phyloP scores from a whole-genome alignment of 257 asterid genomes.

The Solanum gracilifrons region DNA sequence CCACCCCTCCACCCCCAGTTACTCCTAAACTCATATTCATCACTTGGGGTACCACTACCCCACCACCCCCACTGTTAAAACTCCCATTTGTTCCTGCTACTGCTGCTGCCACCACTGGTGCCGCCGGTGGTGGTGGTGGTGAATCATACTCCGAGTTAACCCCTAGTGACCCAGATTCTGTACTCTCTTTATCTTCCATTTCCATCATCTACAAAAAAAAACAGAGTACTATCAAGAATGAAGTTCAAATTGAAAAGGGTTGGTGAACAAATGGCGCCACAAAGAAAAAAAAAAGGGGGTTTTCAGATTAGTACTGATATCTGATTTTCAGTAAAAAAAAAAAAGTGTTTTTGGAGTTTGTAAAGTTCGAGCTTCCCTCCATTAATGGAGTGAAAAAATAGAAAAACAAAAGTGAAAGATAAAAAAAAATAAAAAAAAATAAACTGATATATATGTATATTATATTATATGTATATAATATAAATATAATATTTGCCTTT shows the following conservation, averaged over 20 bases:
- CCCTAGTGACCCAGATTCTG: conserved; percentile 56
- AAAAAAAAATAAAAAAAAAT: background rate
- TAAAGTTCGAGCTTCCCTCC: conserved; percentile 53
- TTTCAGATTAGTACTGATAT: background rate
- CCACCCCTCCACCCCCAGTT: conserved; percentile 5
- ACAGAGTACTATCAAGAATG: background rate
- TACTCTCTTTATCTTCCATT: conserved; percentile 54
- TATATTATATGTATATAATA: background rate
- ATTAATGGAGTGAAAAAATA: conserved; percentile 32
- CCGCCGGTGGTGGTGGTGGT: conserved; percentile 12
- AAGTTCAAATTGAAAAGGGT: conserved; percentile 14
- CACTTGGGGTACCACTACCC: conserved; percentile 19
- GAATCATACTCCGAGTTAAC: conserved; percentile 46
- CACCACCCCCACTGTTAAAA: conserved; percentile 13
- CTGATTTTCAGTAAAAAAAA: background rate
- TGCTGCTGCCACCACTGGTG: conserved; percentile 27
- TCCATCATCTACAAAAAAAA: conserved; percentile 20
- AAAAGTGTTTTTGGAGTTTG: conserved; percentile 18
- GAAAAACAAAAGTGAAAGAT: background rate
- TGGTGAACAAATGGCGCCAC: conserved; percentile 58
- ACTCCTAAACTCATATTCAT: conserved; percentile 10
- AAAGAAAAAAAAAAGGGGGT: conserved; percentile 9
- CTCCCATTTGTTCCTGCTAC: background rate
- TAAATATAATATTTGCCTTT: conserved; percentile 13
- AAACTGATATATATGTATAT: background rate